These are phyloP conservation scores for Cutaneotrichosporon cutaneum DNA, from an alignment of 1,284 basidiomycete species.

Conservation along the genomic window DNA sequence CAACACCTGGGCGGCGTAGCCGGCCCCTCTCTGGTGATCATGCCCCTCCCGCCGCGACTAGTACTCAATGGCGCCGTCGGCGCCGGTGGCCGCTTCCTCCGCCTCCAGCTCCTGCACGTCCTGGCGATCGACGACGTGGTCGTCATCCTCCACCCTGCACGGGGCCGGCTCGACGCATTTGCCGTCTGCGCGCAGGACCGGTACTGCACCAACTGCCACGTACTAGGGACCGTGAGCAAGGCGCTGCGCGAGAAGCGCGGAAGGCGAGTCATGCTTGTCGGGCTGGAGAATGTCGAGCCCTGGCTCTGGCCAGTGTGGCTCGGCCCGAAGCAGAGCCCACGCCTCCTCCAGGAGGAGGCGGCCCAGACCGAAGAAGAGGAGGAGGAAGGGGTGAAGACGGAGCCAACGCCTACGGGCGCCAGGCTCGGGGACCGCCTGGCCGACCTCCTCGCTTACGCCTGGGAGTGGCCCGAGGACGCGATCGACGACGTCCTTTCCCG, in stretches of 20 bases:
- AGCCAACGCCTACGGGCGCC: background rate
- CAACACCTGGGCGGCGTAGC: constrained; percentile 3
- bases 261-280: background rate
- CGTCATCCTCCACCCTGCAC: background rate
- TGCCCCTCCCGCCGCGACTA: constrained; percentile 1
- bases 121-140: background rate
- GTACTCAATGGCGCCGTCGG: background rate
- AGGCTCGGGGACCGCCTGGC: background rate
- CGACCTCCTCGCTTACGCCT: background rate
- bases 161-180: background rate
- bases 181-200: background rate
- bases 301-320: constrained; percentile 4
- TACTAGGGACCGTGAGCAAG: background rate
- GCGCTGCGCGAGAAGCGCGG: constrained; percentile 1
- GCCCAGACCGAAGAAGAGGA: background rate
- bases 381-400: background rate
- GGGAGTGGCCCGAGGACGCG: constrained; percentile 4
- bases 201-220: constrained; percentile 6
- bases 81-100: background rate
- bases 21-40: background rate
- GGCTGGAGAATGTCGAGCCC: background rate
- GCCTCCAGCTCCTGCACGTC: constrained; percentile 1
- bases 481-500: background rate
- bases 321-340: background rate
- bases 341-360: background rate